Conservation (phyloP, 352 stramenopile genomes). For the Globisporangium alternatum region DNA sequence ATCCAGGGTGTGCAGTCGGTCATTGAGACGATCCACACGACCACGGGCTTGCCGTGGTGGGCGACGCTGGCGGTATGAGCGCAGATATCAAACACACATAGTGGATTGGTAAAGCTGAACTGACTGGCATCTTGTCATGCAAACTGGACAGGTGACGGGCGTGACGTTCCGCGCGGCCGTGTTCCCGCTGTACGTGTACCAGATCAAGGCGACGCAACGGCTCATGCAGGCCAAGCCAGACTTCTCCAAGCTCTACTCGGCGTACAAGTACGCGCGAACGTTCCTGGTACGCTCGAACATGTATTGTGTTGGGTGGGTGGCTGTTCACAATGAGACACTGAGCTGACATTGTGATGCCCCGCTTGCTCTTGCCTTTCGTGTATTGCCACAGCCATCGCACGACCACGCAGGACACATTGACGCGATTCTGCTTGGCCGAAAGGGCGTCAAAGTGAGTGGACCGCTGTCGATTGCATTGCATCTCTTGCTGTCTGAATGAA, state of each 20-base stretch:
- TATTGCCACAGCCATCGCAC: constrained; percentile 24
- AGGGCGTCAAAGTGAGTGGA: constrained; percentile 37
- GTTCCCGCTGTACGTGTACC: constrained; percentile 73
- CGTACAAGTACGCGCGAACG: constrained; percentile 70
- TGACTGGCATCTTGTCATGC: not conserved
- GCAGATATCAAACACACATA: not conserved
- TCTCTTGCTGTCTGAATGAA: not conserved
- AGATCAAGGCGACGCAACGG: constrained; percentile 66
- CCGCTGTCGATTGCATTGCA: not conserved
- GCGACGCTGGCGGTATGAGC: constrained; percentile 49
- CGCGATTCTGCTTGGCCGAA: constrained; percentile 42
- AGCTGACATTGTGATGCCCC: too few relatives aligned
- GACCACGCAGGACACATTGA: constrained; percentile 48
- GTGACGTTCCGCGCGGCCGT: constrained; percentile 60
- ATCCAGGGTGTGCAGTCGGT: constrained; percentile 59
- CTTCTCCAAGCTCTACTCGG: constrained; percentile 63
- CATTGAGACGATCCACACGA: constrained; percentile 60
- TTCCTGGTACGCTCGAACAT: constrained; percentile 40
- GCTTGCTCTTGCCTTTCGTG: not conserved
- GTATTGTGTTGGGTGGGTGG: not conserved
- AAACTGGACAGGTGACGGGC: constrained; percentile 38
- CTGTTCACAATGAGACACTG: not conserved
- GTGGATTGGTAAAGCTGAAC: too few relatives aligned
- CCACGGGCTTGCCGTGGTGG: constrained; percentile 75
- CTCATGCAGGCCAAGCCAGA: constrained; percentile 54